Evolutionary conservation across 2,329 filamentous ascomycete species (phyloP), one percentile per base, ranked within the genome.

Genomic region (Mariannaea elegans): DNA sequence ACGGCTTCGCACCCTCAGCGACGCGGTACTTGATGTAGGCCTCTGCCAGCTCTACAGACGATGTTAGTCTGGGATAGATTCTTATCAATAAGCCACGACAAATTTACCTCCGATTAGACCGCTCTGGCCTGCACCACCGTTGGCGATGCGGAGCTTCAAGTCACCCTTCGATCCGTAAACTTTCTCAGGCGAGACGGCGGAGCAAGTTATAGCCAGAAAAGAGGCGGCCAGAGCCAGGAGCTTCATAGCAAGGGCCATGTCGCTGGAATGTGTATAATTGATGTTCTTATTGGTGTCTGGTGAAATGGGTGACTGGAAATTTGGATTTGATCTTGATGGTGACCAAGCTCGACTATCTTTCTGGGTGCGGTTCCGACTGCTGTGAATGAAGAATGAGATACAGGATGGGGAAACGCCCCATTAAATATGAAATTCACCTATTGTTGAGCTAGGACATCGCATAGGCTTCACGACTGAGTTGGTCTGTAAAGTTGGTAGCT

Each of bases 91-190:
- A 14, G 4, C 0, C 14, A 13, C 4, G 2, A 7, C 13, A 2
- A 13, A 27, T 19, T 13, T 54, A 75, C 75, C 74, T 61, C 72
- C 71, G 36, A 78, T 70, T 13, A 77, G 58, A 1, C 76, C 76
- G 19, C 73, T 76, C 51, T 77, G 75, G 2, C 75, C 76, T 4
- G 76, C 75, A 14, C 76, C 76, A 34, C 76, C 76, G 18, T 75
- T 77, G 3, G 70, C 76, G 53, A 76, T 76, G 7, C 68, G 68
- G 2, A 76, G 59, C 57, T 62, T 58, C 7, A 71, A 54, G 3
- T 58, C 45, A 18, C 62, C 56, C 23, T 53, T 63, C 3, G 42
- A 56, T 1, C 56, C 38, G 12, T 72, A 72, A 1, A 70, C 46
- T 8, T 50, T 64, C 2, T 62, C 54, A 3, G 69, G 69, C 5